Evolutionary conservation across 2,329 filamentous ascomycete genomes (phyloP).

Genomic region (Cladosporium austrohemisphaericum): DNA sequence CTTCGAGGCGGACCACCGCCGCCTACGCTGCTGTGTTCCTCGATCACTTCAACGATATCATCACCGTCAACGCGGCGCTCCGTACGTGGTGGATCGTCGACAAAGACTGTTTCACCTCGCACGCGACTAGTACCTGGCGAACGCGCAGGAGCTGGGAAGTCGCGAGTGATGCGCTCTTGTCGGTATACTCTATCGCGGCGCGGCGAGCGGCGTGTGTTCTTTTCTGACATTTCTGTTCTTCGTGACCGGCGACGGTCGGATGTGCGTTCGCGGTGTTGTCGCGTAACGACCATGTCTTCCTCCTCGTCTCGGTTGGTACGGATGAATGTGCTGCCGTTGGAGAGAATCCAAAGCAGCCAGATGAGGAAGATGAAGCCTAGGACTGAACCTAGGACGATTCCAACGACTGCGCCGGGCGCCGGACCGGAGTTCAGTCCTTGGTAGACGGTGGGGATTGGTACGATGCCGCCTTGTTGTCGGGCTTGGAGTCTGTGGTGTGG

Average conservation of each 20-base stretch:
- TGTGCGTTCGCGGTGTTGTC: constrained; percentile 10
- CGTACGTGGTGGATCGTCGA: constrained; percentile 38
- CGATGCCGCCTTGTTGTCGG: constrained; percentile 21
- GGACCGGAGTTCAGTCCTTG: constrained; percentile 51
- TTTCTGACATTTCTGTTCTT: constrained; percentile 28
- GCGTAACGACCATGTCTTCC: constrained; percentile 30
- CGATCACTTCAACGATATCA: constrained; percentile 57
- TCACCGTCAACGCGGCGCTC: constrained; percentile 45
- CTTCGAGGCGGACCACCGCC: constrained; percentile 34
- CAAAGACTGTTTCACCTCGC: constrained; percentile 36
- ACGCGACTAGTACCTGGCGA: constrained; percentile 28
- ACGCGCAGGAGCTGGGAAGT: constrained; percentile 22
- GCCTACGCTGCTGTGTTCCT: constrained; percentile 49
- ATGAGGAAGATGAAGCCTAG: constrained; percentile 51
- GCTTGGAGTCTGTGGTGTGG: constrained; percentile 14
- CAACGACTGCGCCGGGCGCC: constrained; percentile 54
- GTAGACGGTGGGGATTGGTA: constrained; percentile 61
- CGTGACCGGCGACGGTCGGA: constrained; percentile 25
- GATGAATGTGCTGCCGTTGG: constrained; percentile 30
- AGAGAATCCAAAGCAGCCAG: constrained; percentile 48
- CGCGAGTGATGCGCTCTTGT: constrained; percentile 34
- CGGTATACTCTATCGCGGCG: constrained; percentile 31
- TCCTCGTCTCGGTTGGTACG: constrained; percentile 26
- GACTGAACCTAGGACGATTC: constrained; percentile 56
- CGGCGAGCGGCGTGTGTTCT: constrained; percentile 23